Evolutionary conservation across 441 rosid species (phyloP), one percentile per base, ranked within the genome.

Genomic region (Dalechampia spathulata): DNA sequence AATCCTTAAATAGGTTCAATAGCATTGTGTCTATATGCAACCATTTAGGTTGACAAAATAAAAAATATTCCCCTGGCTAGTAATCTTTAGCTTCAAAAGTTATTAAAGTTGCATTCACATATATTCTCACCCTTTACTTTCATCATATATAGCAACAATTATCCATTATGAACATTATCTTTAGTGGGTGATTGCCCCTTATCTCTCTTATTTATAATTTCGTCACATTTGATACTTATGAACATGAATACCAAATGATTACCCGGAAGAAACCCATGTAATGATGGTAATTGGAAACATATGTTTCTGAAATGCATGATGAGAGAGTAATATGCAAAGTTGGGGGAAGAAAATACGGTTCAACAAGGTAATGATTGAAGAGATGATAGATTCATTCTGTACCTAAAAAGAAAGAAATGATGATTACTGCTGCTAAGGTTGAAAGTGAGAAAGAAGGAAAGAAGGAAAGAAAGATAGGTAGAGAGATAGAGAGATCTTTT

Each of bases 291-390:
- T 4, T 30, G 34, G 8, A 30, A 30, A 30, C 34, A 4, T 30
- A 30, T 4, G 4, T 30, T 30, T 30, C 5, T n/a, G 15, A 11
- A 12, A 23, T 46, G 27, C 9, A 49, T 49, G 54, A 49, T 50
- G 36, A 27, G 55, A 19, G 7, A 49, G 15, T 14, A 26, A 16
- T 8, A 8, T n/a, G n/a, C n/a, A n/a, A n/a, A n/a, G 22, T 49
- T 12, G 28, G 28, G 30, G 30, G 15, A 6, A 0, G 6, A 46
- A 44, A 22, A 19, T 26, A 6, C 30, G 28, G 7, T 32, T 13
- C 34, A 15, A 25, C 7, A 19, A 4, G 41, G 56, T 34, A 52
- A 66, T 70, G 52, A 70, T 70, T 70, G 70, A 57, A 40, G 49
- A n/a, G 65, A 70, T 67, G 39, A 57, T 63, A 34, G 51, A 26